phyloP scores from a whole-genome alignment of 2,329 filamentous ascomycete species.

The Neocatenulostroma microsporum region DNA sequence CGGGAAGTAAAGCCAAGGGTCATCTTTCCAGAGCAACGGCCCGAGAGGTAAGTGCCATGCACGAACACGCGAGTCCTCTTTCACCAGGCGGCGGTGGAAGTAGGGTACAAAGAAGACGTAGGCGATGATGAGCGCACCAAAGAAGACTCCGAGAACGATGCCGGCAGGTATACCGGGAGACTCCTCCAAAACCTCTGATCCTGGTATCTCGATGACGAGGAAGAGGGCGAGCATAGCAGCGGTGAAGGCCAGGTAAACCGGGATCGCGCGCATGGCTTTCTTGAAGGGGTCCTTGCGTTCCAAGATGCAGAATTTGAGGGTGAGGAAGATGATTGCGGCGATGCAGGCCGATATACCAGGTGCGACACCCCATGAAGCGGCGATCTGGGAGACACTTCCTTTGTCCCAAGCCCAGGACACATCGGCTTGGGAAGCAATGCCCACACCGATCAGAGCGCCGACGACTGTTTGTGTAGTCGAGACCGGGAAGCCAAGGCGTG shows the following conservation, averaged over 20 bases:
- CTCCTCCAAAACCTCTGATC: slow-evolving; percentile 32
- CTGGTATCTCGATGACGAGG: slow-evolving; percentile 48
- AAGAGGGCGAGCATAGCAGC: slow-evolving; percentile 46
- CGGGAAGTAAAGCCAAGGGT: slow-evolving; percentile 10
- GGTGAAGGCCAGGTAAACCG: slow-evolving; percentile 40
- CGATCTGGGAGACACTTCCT: slow-evolving; percentile 35
- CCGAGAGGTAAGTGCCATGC: slow-evolving; percentile 45
- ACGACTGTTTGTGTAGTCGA: slow-evolving; percentile 52
- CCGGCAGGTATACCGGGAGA: slow-evolving; percentile 41
- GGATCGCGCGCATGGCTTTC: slow-evolving; percentile 42
- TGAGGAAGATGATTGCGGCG: slow-evolving; percentile 41
- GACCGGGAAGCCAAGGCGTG: slow-evolving; percentile 47
- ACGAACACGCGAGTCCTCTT: slow-evolving; percentile 54
- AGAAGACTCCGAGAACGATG: slow-evolving; percentile 48
- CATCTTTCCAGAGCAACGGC: slow-evolving; percentile 33
- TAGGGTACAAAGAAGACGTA: slow-evolving; percentile 52
- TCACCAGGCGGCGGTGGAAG: slow-evolving; percentile 51
- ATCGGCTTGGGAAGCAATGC: slow-evolving; percentile 18
- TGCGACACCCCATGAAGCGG: slow-evolving; percentile 29
- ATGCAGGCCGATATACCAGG: slow-evolving; percentile 40
- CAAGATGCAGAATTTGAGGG: slow-evolving; percentile 41
- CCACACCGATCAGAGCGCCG: slow-evolving; percentile 43
- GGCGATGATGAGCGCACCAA: slow-evolving; percentile 43
- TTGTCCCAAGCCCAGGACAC: slow-evolving; percentile 32
- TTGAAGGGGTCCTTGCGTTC: slow-evolving; percentile 42